Evolutionary conservation across 352 stramenopile species (phyloP).

Genomic region (Aphanomyces astaci): DNA sequence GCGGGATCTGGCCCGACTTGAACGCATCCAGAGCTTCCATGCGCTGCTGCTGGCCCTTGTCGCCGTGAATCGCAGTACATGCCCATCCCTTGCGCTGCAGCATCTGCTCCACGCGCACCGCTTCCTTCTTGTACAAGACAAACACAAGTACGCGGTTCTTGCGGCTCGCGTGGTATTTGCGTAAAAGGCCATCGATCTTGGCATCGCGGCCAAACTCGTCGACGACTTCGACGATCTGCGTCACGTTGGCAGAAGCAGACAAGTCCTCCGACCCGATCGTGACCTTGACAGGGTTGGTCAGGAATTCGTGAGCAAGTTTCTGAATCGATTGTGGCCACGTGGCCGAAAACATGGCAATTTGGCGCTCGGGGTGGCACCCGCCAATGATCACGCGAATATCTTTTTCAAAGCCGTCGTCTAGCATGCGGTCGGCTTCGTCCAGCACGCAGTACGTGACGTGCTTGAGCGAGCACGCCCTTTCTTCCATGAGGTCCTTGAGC

Average conservation of each 20-base stretch:
- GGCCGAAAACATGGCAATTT: conserved; percentile 97
- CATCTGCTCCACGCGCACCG: conserved; percentile 90
- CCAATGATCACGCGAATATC: conserved; percentile 87
- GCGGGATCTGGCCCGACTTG: conserved; percentile 88
- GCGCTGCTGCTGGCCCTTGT: conserved; percentile 90
- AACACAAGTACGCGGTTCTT: conserved; percentile 95
- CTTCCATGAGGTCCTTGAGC: conserved; percentile 87
- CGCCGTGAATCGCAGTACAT: conserved; percentile 93
- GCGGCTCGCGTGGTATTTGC: conserved; percentile 86
- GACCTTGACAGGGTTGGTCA: conserved; percentile 89
- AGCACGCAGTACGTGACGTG: conserved; percentile 91
- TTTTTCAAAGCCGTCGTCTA: conserved; percentile 92
- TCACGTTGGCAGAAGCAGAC: conserved; percentile 92
- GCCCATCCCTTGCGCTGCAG: conserved; percentile 89
- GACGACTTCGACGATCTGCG: conserved; percentile 92
- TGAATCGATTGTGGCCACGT: conserved; percentile 97
- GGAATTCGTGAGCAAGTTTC: conserved; percentile 93
- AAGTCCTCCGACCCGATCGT: conserved; percentile 93
- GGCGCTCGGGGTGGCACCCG: conserved; percentile 65
- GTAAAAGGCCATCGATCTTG: conserved; percentile 84
- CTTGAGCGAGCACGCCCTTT: conserved; percentile 73
- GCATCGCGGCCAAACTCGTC: conserved; percentile 87
- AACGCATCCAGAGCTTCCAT: conserved; percentile 91
- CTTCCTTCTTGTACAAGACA: conserved; percentile 99
- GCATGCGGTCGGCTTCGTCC: conserved; percentile 95